Percentiles rank a stretch among this genome's conserved stretches.
Evolutionary conservation across 257 asterid genomes (phyloP).

Genomic region (Marsdenia floribunda): DNA sequence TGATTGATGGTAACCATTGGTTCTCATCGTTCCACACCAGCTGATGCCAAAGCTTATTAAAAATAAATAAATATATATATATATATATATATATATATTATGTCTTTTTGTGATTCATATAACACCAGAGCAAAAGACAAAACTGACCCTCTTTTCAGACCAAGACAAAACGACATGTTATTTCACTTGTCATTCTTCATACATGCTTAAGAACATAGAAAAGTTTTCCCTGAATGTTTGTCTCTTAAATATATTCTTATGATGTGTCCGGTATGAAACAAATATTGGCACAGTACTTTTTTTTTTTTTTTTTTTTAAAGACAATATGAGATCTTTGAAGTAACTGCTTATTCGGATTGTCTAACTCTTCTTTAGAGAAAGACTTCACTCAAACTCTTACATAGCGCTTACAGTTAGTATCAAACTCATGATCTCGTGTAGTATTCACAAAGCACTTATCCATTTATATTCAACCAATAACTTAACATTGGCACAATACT

Average conservation of each 20-base stretch:
- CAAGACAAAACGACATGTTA: conserved; percentile 9
- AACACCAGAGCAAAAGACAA: conserved; percentile 43
- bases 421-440: too few species aligned
- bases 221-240: background rate
- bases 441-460: too few species aligned
- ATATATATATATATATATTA: too few species aligned
- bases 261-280: background rate
- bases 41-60: conserved; percentile 3
- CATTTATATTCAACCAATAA: too few species aligned
- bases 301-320: too few species aligned
- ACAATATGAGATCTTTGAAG: too few species aligned
- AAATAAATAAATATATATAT: too few species aligned
- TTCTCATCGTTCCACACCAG: conserved; percentile 26
- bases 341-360: too few species aligned
- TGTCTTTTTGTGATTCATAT: conserved; percentile 2
- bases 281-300: background rate
- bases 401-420: too few species aligned
- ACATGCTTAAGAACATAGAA: background rate
- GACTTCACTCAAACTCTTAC: too few species aligned
- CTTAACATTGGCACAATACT: too few species aligned
- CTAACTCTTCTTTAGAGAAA: too few species aligned
- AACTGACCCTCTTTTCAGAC: conserved; percentile 18
- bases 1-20: conserved; percentile 37
- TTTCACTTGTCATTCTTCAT: conserved; percentile 5
- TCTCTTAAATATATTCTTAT: background rate